phyloP scores from a whole-genome alignment of 352 stramenopile species.

The Hyaloperonospora brassicae region DNA sequence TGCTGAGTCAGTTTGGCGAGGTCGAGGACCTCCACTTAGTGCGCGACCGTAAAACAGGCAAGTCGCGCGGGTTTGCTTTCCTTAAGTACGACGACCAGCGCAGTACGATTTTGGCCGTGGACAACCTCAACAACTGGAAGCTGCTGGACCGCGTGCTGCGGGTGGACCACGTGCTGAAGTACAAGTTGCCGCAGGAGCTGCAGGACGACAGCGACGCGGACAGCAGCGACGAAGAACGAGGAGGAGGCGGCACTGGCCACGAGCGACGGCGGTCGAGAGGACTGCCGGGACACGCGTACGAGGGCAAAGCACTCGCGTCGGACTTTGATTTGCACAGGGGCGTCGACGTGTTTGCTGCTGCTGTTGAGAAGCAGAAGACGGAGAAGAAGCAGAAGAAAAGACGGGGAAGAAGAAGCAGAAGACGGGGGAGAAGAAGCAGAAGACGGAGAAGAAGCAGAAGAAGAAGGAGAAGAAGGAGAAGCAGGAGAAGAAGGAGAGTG shows the following conservation, averaged over 20 bases:
- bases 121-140: slow-evolving; percentile 93
- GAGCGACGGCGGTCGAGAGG: slow-evolving; percentile 32
- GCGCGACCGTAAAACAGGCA: slow-evolving; percentile 92
- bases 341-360: slow-evolving; percentile 78
- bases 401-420: slow-evolving; percentile 49
- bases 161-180: slow-evolving; percentile 97
- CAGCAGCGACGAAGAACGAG: not conserved
- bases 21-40: slow-evolving; percentile 96
- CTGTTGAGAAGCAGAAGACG: slow-evolving; percentile 44
- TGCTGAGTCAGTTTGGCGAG: slow-evolving; percentile 82
- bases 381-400: slow-evolving; percentile 58
- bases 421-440: slow-evolving; percentile 44
- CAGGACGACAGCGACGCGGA: slow-evolving; percentile 70
- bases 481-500: slow-evolving; percentile 41
- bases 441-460: slow-evolving; percentile 42
- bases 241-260: slow-evolving; percentile 21
- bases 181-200: slow-evolving; percentile 91
- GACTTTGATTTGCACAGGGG: slow-evolving; percentile 63
- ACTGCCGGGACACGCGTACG: slow-evolving; percentile 79
- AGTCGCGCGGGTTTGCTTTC: slow-evolving; percentile 94
- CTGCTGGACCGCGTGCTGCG: slow-evolving; percentile 90
- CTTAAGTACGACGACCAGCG: slow-evolving; percentile 96
- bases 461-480: slow-evolving; percentile 49
- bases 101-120: slow-evolving; percentile 94
- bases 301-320: slow-evolving; percentile 76